These are phyloP conservation scores for Calocybe gangraenosa DNA, from an alignment of 768 basidiomycete species.

Conservation along the genomic window DNA sequence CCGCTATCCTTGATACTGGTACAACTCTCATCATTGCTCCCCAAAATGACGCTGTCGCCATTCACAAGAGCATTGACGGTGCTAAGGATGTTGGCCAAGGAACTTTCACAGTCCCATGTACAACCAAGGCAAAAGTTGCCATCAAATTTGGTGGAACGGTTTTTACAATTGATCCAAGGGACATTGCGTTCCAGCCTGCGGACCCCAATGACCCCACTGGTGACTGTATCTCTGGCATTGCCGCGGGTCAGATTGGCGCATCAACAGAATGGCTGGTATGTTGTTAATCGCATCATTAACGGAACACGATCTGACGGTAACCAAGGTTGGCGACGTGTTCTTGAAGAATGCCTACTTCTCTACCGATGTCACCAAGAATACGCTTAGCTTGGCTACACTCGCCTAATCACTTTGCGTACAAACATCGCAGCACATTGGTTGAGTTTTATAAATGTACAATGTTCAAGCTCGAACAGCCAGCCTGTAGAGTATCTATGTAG, in stretches of 20 bases:
- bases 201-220: slow-evolving; percentile 53
- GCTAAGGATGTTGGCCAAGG: slow-evolving; percentile 40
- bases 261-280: slow-evolving; percentile 64
- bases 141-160: slow-evolving; percentile 42
- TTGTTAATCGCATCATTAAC: too few species aligned
- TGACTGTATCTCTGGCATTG: slow-evolving; percentile 69
- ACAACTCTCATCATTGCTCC: slow-evolving; percentile 52
- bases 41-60: slow-evolving; percentile 29
- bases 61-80: slow-evolving; percentile 41
- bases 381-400: slow-evolving; percentile 56
- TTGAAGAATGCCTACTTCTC: slow-evolving; percentile 77
- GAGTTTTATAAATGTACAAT: too few species aligned
- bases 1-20: slow-evolving; percentile 68
- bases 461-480: slow-evolving; percentile 11
- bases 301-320: too few species aligned
- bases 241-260: slow-evolving; percentile 55
- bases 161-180: slow-evolving; percentile 59
- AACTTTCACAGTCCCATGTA: slow-evolving; percentile 50
- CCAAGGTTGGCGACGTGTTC: slow-evolving; percentile 70
- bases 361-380: slow-evolving; percentile 53
- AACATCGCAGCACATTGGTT: too few species aligned
- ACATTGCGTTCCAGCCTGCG: slow-evolving; percentile 53
- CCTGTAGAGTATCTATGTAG: too few species aligned
- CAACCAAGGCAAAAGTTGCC: slow-evolving; percentile 34
- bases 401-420: slow-evolving; percentile 10